phyloP scores from a whole-genome alignment of 176 grass and related monocot species.

The Saccharum spontaneum region DNA sequence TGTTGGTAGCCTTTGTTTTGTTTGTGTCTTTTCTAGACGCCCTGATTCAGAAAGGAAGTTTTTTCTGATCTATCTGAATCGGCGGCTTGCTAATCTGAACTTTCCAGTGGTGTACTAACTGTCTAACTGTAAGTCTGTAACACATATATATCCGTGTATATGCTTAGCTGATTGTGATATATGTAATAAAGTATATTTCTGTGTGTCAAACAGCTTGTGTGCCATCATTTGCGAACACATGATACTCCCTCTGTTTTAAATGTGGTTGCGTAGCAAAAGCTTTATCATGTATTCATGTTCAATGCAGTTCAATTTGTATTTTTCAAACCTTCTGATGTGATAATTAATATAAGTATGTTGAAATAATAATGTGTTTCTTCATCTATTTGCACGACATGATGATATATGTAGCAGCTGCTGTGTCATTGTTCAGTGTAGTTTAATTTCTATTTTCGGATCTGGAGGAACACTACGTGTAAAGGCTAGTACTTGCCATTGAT shows the following conservation, averaged over 20 bases:
- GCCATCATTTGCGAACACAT: not conserved
- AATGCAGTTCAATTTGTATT: not conserved
- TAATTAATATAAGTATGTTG: not conserved
- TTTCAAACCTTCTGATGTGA: not conserved
- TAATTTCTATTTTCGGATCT: too few relatives aligned
- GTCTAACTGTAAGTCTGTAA: not conserved
- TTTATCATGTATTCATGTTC: not conserved
- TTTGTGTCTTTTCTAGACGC: not conserved
- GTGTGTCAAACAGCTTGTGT: not conserved
- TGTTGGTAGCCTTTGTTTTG: slow-evolving; percentile 9
- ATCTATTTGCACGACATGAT: not conserved
- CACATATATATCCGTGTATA: not conserved
- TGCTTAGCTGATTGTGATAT: not conserved
- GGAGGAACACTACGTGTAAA: too few relatives aligned
- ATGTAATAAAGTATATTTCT: not conserved
- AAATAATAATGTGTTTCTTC: not conserved
- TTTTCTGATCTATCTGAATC: slow-evolving; percentile 30
- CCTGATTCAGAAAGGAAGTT: slow-evolving; percentile 34
- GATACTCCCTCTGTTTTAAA: not conserved
- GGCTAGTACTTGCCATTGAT: too few relatives aligned
- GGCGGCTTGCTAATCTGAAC: not conserved
- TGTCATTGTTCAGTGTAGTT: not conserved
- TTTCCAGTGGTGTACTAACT: not conserved
- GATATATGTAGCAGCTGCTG: too few relatives aligned
- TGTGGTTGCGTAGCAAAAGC: not conserved